Conservation (phyloP, 1,139 yeast species). For the Ogataea hybrid region DNA sequence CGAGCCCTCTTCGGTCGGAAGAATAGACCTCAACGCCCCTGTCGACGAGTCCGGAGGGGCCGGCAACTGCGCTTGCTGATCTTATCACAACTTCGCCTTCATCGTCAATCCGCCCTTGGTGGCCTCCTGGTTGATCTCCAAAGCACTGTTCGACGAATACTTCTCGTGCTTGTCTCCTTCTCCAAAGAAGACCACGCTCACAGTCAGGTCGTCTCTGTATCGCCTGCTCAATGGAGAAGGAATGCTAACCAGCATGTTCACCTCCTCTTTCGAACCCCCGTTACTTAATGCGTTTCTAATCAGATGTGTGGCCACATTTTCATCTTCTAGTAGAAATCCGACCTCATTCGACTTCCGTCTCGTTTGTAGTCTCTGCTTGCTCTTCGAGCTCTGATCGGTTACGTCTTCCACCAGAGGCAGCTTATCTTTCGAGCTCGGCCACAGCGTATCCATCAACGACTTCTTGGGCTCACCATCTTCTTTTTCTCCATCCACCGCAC, state of each 20-base stretch:
- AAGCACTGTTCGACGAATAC: conserved; percentile 43
- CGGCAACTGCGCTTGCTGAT: conserved; percentile 33
- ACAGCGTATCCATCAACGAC: conserved; percentile 33
- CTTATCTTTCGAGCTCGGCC: conserved; percentile 45
- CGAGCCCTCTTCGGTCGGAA: conserved; percentile 16
- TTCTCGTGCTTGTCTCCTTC: conserved; percentile 49
- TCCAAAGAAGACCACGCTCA: conserved; percentile 84
- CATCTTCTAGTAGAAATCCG: conserved; percentile 66
- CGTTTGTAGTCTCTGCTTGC: conserved; percentile 55
- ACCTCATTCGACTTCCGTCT: conserved; percentile 42
- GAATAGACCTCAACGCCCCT: conserved; percentile 40
- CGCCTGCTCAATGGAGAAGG: conserved; percentile 93
- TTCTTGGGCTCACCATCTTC: conserved; percentile 56
- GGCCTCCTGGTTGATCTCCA: conserved; percentile 54
- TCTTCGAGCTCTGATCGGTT: conserved; percentile 51
- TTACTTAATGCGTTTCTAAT: conserved; percentile 89
- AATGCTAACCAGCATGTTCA: conserved; percentile 82
- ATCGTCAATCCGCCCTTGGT: conserved; percentile 44
- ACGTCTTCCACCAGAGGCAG: conserved; percentile 64
- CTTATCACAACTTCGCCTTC: conserved; percentile 8
- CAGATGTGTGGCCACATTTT: conserved; percentile 87
- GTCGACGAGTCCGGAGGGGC: conserved; percentile 26
- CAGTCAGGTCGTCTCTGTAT: conserved; percentile 94
- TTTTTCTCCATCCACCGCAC: conserved; percentile 90
- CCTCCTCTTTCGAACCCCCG: conserved; percentile 85